These are phyloP conservation scores for Nasturtium officinale DNA, from an alignment of 345 rosid species.

Conservation along the genomic window DNA sequence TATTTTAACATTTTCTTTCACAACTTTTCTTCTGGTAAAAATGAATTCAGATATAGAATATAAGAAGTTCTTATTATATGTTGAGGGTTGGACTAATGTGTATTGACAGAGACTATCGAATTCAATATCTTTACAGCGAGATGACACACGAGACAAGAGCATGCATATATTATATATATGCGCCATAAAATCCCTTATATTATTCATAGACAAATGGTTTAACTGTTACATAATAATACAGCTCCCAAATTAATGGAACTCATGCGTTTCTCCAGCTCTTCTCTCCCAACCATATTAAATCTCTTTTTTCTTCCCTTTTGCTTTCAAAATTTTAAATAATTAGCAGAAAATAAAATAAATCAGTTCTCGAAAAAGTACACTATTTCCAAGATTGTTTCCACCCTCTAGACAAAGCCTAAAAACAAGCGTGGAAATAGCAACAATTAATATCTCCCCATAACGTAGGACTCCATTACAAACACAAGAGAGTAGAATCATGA, in stretches of 20 bases:
- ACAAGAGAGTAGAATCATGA: slow-evolving; percentile 19
- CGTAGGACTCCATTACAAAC: slow-evolving; percentile 9
- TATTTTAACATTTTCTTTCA: neutral
- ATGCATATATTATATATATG: slow-evolving; percentile 6
- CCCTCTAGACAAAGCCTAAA: slow-evolving; percentile 28
- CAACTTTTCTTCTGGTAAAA: neutral
- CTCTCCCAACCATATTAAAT: slow-evolving; percentile 33
- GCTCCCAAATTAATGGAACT: slow-evolving; percentile 42
- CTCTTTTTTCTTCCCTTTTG: neutral
- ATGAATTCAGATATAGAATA: neutral
- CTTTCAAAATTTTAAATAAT: neutral
- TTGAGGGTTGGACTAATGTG: neutral
- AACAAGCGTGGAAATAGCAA: slow-evolving; percentile 45
- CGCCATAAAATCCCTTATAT: neutral
- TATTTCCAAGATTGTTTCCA: slow-evolving; percentile 43
- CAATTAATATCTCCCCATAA: slow-evolving; percentile 1
- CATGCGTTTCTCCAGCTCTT: slow-evolving; percentile 38
- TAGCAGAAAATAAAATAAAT: neutral
- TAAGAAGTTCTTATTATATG: neutral
- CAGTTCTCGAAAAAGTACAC: neutral
- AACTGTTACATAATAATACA: slow-evolving; percentile 22
- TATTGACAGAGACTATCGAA: slow-evolving; percentile 16
- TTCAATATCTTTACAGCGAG: slow-evolving; percentile 3
- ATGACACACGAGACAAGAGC: slow-evolving; percentile 20
- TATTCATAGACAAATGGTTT: slow-evolving; percentile 4